Base-by-base conservation (phyloP, 1,284 basidiomycete genomes). In the Sporisorium scitamineum region DNA sequence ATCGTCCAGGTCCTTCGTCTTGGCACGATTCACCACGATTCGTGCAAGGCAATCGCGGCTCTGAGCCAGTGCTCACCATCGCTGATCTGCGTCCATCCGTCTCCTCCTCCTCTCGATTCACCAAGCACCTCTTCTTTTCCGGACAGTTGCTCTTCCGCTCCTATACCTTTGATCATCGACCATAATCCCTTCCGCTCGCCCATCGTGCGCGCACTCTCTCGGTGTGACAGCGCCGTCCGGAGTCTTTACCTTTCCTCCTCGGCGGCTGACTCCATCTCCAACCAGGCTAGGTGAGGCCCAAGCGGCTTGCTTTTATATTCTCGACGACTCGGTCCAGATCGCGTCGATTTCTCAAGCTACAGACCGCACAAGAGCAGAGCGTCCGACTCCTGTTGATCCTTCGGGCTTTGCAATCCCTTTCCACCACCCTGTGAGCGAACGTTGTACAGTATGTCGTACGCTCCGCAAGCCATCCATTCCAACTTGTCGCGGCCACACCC, bases 401-500 rank as follows among this genome's bases (percentile, higher is more conserved):
- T 14, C 5, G 10, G 34, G 13, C 18, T 39, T n/a, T 39, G 37
- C 11, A 5, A n/a, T 39, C 4, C n/a, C 11, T 5, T 5, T 4
- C 16, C 37, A n/a, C 37, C 7, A 13, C 34, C 34, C 14, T 37
- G n/a, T 37, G 34, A 22, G 29, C 48, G 32, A 24, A 31, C 24
- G 2, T 63, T 18, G 59, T 58, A 61, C 73, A 76, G 4, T 61
- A 76, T 76, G 73, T 76, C 73, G 58, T 61, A 62, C 55, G 69
- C 65, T 54, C 73, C 73, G n/a, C 73, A 76, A 56, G 73, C 73
- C 20, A 76, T 76, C 51, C 73, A 76, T 22, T 76, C 73, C 22
- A 81, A 81, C 58, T 78, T 80, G 48, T 78, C 80, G 32, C 65
- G 79, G 56, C 76, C 81, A 57, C 78, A 82, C 56, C 78, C 82